These are phyloP conservation scores for Chlamydomonas reinhardtii DNA, from an alignment of 163 green algal species.

Conservation along the genomic window DNA sequence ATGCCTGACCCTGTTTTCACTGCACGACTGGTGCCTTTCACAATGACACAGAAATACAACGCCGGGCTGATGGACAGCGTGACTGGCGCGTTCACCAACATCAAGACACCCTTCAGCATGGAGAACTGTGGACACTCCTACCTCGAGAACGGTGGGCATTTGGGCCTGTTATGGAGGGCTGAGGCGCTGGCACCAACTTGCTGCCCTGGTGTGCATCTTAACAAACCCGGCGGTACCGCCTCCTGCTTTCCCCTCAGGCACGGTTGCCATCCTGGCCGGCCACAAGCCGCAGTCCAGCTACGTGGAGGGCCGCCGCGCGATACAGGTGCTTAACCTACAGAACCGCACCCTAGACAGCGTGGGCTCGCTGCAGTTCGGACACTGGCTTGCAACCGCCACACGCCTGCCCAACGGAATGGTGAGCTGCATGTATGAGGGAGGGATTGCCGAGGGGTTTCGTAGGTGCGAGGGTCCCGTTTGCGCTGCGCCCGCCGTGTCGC, in stretches of 20 bases:
- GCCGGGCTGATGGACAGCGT: slow-evolving; percentile 14
- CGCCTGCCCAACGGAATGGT: slow-evolving; percentile 34
- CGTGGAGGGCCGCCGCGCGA: slow-evolving; percentile 19
- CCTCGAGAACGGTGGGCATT: slow-evolving; percentile 20
- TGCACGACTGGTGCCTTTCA: too few relatives aligned
- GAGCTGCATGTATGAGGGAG: too few relatives aligned
- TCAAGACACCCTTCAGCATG: slow-evolving; percentile 10
- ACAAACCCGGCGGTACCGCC: too few relatives aligned
- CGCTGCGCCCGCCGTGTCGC: too few relatives aligned
- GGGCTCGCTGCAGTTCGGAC: slow-evolving; percentile 34
- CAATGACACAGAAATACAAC: slow-evolving; percentile 7
- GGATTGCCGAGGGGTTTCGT: too few relatives aligned
- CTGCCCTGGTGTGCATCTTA: too few relatives aligned
- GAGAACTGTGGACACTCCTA: slow-evolving; percentile 45
- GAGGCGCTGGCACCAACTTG: too few relatives aligned
- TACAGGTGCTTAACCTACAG: slow-evolving; percentile 32
- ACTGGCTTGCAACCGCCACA: slow-evolving; percentile 50
- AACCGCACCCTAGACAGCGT: neutral
- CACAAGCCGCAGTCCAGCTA: slow-evolving; percentile 47
- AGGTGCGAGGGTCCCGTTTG: too few relatives aligned
- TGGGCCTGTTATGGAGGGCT: too few relatives aligned
- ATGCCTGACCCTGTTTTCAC: too few relatives aligned
- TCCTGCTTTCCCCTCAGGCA: neutral
- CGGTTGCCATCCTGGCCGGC: slow-evolving; percentile 30
- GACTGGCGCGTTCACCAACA: slow-evolving; percentile 7